phyloP scores from a whole-genome alignment of 495 filamentous ascomycete genomes.

The Daldinia vernicosa region DNA sequence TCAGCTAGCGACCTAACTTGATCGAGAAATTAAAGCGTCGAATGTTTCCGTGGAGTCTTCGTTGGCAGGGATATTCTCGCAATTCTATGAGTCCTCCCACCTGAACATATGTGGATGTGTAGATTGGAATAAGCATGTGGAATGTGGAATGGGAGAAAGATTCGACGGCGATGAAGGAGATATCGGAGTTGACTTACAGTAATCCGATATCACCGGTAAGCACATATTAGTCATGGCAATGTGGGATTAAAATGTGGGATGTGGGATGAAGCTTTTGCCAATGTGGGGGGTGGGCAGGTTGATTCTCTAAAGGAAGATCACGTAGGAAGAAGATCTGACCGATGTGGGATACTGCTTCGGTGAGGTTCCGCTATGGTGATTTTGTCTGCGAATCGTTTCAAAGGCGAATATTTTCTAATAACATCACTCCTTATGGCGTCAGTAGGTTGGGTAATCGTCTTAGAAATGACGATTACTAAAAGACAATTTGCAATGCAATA shows the following conservation, averaged over 20 bases:
- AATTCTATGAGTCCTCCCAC: slow-evolving; percentile 8
- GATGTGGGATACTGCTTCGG: slow-evolving; percentile 13
- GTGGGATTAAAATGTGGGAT: slow-evolving; percentile 29
- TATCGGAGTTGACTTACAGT: slow-evolving; percentile 14
- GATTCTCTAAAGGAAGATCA: neutral
- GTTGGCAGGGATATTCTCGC: neutral
- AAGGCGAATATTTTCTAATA: neutral
- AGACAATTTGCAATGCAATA: neutral
- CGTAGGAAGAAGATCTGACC: neutral
- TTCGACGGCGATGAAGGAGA: slow-evolving; percentile 12
- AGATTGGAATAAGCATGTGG: slow-evolving; percentile 8
- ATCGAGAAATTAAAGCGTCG: neutral
- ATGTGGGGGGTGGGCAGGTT: neutral
- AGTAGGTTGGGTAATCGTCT: neutral
- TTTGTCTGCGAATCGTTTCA: neutral
- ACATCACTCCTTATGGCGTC: neutral
- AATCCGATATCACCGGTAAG: slow-evolving; percentile 15
- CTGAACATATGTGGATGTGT: neutral
- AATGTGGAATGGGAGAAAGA: slow-evolving; percentile 2
- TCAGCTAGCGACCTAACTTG: neutral
- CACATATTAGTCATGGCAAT: slow-evolving; percentile 20
- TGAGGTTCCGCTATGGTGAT: neutral
- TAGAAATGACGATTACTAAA: neutral
- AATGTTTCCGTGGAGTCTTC: neutral
- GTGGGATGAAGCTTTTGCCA: slow-evolving; percentile 11